phyloP scores from a whole-genome alignment of 768 basidiomycete species.

The Mycena capillaripes region DNA sequence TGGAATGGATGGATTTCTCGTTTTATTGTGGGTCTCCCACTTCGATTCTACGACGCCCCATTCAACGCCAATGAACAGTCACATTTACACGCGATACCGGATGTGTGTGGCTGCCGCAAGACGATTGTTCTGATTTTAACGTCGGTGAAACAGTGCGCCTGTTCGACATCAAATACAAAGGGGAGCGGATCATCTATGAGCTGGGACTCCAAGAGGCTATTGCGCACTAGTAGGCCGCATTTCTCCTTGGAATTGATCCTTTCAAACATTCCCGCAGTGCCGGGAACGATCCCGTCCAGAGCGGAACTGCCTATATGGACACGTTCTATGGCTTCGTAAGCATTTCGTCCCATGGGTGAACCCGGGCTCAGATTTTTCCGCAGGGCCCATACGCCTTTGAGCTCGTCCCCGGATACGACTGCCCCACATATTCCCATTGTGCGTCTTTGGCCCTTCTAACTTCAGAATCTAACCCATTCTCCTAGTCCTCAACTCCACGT shows the following conservation, averaged over 20 bases:
- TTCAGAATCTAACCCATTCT: no score
- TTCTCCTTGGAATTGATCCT: background rate
- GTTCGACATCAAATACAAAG: conserved; percentile 49
- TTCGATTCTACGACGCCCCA: background rate
- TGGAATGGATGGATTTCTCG: conserved; percentile 43
- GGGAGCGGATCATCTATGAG: conserved; percentile 68
- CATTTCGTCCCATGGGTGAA: background rate
- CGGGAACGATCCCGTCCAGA: conserved; percentile 66
- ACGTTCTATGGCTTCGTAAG: conserved; percentile 41
- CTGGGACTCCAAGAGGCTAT: conserved; percentile 45
- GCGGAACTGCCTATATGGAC: conserved; percentile 66
- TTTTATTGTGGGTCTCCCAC: conserved; percentile 33
- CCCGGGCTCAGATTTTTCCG: conserved; percentile 42
- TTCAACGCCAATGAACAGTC: conserved; percentile 46
- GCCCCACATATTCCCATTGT: conserved; percentile 63
- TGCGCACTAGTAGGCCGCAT: conserved; percentile 25
- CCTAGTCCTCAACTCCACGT: conserved; percentile 64
- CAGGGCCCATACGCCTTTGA: conserved; percentile 63
- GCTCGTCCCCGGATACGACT: conserved; percentile 68
- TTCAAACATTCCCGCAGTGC: conserved; percentile 43
- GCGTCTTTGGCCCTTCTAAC: background rate
- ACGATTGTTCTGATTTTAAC: conserved; percentile 42
- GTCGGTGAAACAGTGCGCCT: conserved; percentile 15
- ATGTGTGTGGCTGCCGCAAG: conserved; percentile 40
- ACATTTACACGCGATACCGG: conserved; percentile 71